These are phyloP conservation scores for Colletotrichum incanum DNA, from an alignment of 2,329 filamentous ascomycete genomes.

Conservation along the genomic window DNA sequence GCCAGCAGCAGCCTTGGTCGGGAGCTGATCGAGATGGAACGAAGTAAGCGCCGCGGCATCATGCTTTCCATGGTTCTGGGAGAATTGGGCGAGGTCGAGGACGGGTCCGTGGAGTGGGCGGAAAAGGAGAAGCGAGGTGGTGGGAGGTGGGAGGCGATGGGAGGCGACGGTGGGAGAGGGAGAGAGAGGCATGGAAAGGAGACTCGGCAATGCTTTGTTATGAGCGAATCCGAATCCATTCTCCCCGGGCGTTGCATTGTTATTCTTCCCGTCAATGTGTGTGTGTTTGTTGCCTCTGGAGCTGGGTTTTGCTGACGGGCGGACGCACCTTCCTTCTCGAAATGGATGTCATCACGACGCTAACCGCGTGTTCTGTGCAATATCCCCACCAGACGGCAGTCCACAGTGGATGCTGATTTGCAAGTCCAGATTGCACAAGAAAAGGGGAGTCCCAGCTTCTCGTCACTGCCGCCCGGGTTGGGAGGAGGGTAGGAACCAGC, in stretches of 20 bases:
- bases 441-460: conserved; percentile 34
- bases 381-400: conserved; percentile 2
- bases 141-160: conserved; percentile 1
- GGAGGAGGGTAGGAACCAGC: not conserved
- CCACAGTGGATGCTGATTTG: conserved; percentile 37
- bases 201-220: conserved; percentile 9
- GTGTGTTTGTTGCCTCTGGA: conserved; percentile 28
- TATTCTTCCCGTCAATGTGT: conserved; percentile 18
- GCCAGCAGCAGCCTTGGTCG: not conserved
- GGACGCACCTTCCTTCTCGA: conserved; percentile 28
- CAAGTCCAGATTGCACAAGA: conserved; percentile 34
- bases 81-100: conserved; percentile 6
- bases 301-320: conserved; percentile 9
- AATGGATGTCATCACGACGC: conserved; percentile 41
- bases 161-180: not conserved
- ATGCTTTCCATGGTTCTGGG: not conserved
- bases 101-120: conserved; percentile 4
- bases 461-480: conserved; percentile 9
- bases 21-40: not conserved
- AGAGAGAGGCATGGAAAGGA: not conserved
- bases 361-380: conserved; percentile 23
- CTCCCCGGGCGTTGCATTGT: not conserved
- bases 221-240: not conserved
- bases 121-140: conserved; percentile 22
- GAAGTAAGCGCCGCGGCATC: conserved; percentile 11